Conservation (phyloP, 1,139 yeast genomes). For the Magnusiomyces magnusii region DNA sequence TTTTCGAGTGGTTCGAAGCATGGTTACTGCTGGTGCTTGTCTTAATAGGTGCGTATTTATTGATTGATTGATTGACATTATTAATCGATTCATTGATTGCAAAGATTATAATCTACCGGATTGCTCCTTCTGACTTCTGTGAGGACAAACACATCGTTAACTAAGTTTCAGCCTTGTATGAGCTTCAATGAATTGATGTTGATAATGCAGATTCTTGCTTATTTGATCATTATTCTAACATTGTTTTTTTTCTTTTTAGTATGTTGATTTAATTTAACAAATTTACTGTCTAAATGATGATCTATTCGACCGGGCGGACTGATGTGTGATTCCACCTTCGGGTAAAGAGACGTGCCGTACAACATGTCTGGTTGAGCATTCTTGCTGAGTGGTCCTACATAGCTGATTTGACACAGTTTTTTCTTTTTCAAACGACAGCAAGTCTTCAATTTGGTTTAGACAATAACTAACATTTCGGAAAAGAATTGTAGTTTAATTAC, state of each 20-base stretch:
- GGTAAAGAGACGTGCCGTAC: constrained; percentile 26
- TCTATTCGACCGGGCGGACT: constrained; percentile 34
- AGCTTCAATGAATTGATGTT: constrained; percentile 16
- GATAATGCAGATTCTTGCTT: no score
- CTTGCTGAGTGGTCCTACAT: constrained; percentile 21
- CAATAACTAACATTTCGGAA: neutral
- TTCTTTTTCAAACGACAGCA: neutral
- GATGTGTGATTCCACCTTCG: constrained; percentile 14
- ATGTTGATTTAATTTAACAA: no score
- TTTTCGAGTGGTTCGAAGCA: neutral
- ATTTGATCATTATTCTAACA: no score
- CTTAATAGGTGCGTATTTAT: neutral
- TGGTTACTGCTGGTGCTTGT: neutral
- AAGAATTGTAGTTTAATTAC: neutral
- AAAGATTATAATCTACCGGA: constrained; percentile 21
- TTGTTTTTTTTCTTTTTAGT: no score
- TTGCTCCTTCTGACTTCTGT: constrained; percentile 31
- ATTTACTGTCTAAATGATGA: constrained; percentile 24
- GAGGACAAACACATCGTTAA: constrained; percentile 21
- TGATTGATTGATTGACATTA: neutral
- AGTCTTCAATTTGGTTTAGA: neutral
- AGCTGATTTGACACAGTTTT: neutral
- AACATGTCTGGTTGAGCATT: constrained; percentile 23
- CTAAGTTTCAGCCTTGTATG: constrained; percentile 29
- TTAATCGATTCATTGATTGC: constrained; percentile 15